Conservation (phyloP, 2,329 filamentous ascomycete genomes). For the Penicillium sp. region DNA sequence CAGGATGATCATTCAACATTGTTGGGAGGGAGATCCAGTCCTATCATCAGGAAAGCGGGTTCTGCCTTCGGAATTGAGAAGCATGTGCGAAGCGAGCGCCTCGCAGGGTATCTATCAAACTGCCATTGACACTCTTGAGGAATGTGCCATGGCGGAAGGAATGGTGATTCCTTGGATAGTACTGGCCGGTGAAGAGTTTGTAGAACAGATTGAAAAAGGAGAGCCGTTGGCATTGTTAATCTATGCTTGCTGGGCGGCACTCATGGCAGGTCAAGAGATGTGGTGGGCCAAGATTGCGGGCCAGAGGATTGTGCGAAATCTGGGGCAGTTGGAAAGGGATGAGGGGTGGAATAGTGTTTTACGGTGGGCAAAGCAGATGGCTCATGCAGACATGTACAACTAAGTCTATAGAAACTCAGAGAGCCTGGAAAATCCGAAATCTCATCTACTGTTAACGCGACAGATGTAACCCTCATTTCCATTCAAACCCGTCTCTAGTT, state of each 20-base stretch:
- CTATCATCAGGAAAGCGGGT: neutral
- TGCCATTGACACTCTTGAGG: neutral
- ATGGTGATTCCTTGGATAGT: neutral
- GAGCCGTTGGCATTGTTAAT: slow-evolving; percentile 13
- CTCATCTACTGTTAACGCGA: too few species aligned
- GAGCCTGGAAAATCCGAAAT: too few species aligned
- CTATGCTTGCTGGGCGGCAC: slow-evolving; percentile 13
- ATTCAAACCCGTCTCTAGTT: too few species aligned
- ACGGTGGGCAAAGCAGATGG: neutral
- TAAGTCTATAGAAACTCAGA: too few species aligned
- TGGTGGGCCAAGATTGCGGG: slow-evolving; percentile 13
- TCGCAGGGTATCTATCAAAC: neutral
- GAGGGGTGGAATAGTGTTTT: neutral
- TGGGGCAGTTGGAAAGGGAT: neutral
- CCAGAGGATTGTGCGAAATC: neutral
- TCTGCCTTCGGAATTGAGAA: neutral
- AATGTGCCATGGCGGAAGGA: neutral
- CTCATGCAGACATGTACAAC: neutral
- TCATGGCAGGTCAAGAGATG: slow-evolving; percentile 7
- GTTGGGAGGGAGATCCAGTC: neutral
- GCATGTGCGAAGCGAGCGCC: neutral
- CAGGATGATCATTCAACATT: neutral
- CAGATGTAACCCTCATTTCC: too few species aligned
- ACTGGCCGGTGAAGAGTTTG: neutral
- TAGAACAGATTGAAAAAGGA: neutral